Evolutionary conservation across 164 flowering plant genomes (phyloP), one percentile per base, ranked within the genome.

Genomic region (Nymphaea thermarum): DNA sequence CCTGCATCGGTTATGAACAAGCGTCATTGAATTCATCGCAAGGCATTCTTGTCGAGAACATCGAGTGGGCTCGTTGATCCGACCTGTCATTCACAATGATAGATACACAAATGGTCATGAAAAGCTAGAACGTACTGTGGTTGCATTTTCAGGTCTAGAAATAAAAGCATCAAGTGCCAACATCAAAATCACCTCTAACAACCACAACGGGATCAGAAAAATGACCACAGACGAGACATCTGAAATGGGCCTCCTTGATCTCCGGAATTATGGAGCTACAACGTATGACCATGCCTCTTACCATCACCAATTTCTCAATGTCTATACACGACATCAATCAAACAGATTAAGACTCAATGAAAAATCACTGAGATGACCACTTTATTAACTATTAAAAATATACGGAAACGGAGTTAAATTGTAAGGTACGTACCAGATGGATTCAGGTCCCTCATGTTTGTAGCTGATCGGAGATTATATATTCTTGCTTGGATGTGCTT

Each of bases 1-100:
- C 99, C 96, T 91, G 92, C 98, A 91, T 68, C 98, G 77, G 69
- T 94, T 94, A 76, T 94, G 99, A 71, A 88, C 87, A 64, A 94
- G 71, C 7, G 90, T 77, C 98, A 94, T 90, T 61, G 99, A 88
- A 75, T 90, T 88, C 79, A 72, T 76, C 51, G 98, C 80, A 17
- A 80, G 83, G 71, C 99, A 94, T 67, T 94, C 98, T 66, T 76
- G 83, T 78, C 82, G 85, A 64, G 72, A 78, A 71, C 99, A 91
- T 45, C 78, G 69, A 2, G 80, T 74, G 4, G 99, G 99, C 72
- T 94, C 99, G 71, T 64, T 83, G 36, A 94, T 79, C 71, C 87
- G 84, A 65, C 99, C 99, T 94, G 75, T 42, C 36, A 36, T n/a
- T 2, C 42, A 61, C 42, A n/a, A 17, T n/a, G n/a, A 61, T 17